These are phyloP conservation scores for Tolypocladium tropicale DNA, from an alignment of 2,329 filamentous ascomycete species.

Conservation along the genomic window DNA sequence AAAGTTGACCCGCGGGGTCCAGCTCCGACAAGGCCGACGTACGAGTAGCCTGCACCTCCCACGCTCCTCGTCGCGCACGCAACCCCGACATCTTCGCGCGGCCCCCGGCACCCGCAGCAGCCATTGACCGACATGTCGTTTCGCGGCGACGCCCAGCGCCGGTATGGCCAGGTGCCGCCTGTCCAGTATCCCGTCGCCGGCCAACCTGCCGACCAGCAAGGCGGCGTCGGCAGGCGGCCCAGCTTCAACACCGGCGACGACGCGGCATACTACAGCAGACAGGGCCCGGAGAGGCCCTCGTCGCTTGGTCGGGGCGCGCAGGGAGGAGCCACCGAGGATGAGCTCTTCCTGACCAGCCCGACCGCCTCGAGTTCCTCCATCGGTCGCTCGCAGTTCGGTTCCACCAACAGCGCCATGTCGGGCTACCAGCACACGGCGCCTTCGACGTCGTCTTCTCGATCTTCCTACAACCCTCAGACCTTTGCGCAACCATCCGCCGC, in stretches of 20 bases:
- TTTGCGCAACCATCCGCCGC: constrained; percentile 32
- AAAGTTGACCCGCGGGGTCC: constrained; percentile 9
- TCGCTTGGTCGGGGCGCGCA: constrained; percentile 2
- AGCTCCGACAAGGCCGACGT: constrained; percentile 1
- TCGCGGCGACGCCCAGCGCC: constrained; percentile 49
- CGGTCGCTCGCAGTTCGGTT: constrained; percentile 26
- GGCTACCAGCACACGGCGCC: constrained; percentile 40
- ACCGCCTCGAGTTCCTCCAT: constrained; percentile 11
- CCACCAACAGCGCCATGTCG: constrained; percentile 34
- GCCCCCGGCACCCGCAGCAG: background rate
- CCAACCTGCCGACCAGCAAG: constrained; percentile 17
- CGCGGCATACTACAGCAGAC: constrained; percentile 36
- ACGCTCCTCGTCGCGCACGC: background rate
- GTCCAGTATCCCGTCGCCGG: constrained; percentile 49
- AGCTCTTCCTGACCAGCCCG: constrained; percentile 52
- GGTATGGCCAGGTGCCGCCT: constrained; percentile 56
- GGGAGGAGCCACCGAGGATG: constrained; percentile 33
- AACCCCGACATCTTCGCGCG: background rate
- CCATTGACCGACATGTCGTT: constrained; percentile 44
- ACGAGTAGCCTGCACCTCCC: background rate
- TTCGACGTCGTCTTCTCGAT: constrained; percentile 30
- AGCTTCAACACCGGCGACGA: constrained; percentile 76
- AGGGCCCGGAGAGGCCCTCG: constrained; percentile 12
- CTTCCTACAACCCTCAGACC: constrained; percentile 61
- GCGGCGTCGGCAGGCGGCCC: constrained; percentile 38